A percentile compares a stretch with the other conserved stretches of the same genome.
Conservation (phyloP, 345 rosid species). For the Camelina hispida region DNA sequence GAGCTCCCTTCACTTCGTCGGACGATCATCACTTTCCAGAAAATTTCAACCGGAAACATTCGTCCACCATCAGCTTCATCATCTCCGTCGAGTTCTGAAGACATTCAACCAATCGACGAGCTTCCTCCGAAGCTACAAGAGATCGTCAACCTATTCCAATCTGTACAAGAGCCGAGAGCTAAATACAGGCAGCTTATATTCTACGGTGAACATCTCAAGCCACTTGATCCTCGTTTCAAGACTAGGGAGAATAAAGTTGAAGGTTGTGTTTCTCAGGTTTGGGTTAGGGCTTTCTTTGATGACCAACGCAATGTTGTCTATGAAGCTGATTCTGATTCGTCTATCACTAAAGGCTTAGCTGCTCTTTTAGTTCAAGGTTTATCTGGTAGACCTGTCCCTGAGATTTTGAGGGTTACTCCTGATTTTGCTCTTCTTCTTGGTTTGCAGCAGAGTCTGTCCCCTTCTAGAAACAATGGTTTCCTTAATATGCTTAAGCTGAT, state of each 20-base stretch:
- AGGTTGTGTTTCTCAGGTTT: constrained; percentile 95
- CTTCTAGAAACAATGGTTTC: constrained; percentile 91
- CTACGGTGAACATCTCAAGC: constrained; percentile 73
- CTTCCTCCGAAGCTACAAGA: constrained; percentile 91
- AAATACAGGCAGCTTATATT: constrained; percentile 88
- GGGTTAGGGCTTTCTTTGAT: constrained; percentile 92
- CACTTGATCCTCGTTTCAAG: constrained; percentile 73
- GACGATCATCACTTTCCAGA: constrained; percentile 55
- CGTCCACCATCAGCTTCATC: constrained; percentile 42
- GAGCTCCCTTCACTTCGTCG: constrained; percentile 39
- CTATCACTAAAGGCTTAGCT: constrained; percentile 83
- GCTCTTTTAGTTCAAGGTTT: constrained; percentile 88
- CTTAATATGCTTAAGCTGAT: constrained; percentile 90
- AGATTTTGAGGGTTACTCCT: constrained; percentile 74
- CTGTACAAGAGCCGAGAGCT: constrained; percentile 72
- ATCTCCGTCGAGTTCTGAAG: constrained; percentile 47
- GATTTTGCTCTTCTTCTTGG: constrained; percentile 82
- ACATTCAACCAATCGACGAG: constrained; percentile 73
- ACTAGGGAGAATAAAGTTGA: constrained; percentile 83
- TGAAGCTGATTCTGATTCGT: constrained; percentile 95
- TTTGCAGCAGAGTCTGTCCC: constrained; percentile 81
- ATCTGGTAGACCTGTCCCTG: constrained; percentile 74
- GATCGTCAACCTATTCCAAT: constrained; percentile 80
- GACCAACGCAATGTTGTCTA: constrained; percentile 61
- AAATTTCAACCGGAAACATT: constrained; percentile 38